Conservation (phyloP, 2,329 filamentous ascomycete genomes). For the Hyphodiscus sp. region DNA sequence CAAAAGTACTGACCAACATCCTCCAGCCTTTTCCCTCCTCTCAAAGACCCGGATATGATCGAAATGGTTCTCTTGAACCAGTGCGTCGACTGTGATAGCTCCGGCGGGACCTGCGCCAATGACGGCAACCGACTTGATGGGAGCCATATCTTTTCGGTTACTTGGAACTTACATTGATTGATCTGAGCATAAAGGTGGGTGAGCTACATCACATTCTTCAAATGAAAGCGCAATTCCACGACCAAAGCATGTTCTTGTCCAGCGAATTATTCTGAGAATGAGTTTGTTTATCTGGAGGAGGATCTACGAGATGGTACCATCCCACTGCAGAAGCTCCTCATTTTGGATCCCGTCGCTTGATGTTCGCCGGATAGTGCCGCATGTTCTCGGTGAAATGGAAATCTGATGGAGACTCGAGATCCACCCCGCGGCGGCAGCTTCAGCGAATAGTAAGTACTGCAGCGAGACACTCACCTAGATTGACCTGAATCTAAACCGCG, state of each 20-base stretch:
- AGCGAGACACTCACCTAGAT: too few relatives aligned
- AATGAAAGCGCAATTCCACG: not conserved
- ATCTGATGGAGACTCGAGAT: too few relatives aligned
- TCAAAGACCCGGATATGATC: slow-evolving; percentile 57
- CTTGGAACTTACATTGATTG: not conserved
- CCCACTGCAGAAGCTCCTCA: not conserved
- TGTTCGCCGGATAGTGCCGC: not conserved
- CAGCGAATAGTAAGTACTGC: too few relatives aligned
- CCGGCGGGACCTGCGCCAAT: slow-evolving; percentile 56
- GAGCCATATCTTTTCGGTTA: slow-evolving; percentile 11
- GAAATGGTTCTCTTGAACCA: slow-evolving; percentile 52
- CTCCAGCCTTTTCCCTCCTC: slow-evolving; percentile 50
- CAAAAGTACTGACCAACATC: slow-evolving; percentile 47
- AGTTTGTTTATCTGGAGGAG: not conserved
- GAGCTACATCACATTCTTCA: not conserved
- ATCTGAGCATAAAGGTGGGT: not conserved
- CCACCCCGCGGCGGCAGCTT: too few relatives aligned
- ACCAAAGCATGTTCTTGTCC: not conserved
- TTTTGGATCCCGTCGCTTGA: not conserved
- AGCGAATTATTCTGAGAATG: not conserved
- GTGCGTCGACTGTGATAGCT: slow-evolving; percentile 53
- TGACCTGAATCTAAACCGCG: too few relatives aligned
- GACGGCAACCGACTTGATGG: slow-evolving; percentile 43
- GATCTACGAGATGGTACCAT: not conserved
- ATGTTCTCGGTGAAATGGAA: too few relatives aligned